Conservation (phyloP, 2,329 filamentous ascomycete species). For the Neofusicoccum parvum region DNA sequence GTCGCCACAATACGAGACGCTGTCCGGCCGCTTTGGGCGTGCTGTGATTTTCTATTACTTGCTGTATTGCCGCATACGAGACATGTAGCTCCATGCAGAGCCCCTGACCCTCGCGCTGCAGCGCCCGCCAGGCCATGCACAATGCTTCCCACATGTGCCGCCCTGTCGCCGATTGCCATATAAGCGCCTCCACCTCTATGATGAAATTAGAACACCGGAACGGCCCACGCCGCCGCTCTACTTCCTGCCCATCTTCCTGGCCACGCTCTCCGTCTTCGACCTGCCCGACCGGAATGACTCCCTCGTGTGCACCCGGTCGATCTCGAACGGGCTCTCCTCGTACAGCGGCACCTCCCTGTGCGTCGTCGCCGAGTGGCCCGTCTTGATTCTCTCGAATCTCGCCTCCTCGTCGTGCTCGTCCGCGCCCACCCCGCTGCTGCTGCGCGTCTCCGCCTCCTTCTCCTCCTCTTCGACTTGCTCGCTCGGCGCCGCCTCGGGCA, state of each 20-base stretch:
- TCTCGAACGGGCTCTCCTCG: constrained; percentile 50
- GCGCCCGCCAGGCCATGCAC: not conserved
- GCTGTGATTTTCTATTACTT: not conserved
- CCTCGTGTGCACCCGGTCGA: constrained; percentile 51
- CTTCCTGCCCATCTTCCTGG: constrained; percentile 23
- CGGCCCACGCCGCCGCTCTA: not conserved
- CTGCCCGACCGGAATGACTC: constrained; percentile 43
- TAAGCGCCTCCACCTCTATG: not conserved
- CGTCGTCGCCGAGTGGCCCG: constrained; percentile 34
- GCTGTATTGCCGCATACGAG: constrained; percentile 8
- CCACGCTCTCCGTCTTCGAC: constrained; percentile 15
- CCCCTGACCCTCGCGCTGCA: not conserved
- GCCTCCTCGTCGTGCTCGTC: constrained; percentile 27
- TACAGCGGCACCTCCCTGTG: constrained; percentile 32
- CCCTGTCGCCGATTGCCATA: not conserved
- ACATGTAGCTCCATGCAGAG: not conserved
- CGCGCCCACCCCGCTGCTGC: constrained; percentile 1
- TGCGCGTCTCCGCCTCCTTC: constrained; percentile 21
- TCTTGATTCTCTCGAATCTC: constrained; percentile 43
- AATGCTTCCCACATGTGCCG: not conserved
- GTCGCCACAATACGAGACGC: not conserved
- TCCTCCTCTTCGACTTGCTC: constrained; percentile 30
- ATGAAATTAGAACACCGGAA: not conserved
- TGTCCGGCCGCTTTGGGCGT: not conserved
- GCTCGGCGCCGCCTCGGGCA: constrained; percentile 21